Evolutionary conservation across 768 basidiomycete species (phyloP).

Genomic region (Tremella yokohamensis): DNA sequence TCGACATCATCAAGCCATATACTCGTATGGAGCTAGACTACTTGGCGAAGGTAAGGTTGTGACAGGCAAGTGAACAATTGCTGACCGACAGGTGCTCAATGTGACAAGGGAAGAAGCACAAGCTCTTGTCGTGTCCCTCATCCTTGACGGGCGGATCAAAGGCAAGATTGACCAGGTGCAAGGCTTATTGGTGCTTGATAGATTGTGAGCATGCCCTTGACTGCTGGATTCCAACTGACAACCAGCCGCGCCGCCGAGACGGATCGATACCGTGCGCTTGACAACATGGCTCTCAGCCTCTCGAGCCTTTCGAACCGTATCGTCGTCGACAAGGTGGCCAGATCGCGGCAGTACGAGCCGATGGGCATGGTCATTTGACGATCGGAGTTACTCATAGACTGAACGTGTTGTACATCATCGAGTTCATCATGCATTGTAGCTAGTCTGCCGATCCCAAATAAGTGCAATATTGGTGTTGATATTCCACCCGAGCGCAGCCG

Average conservation of each 20-base stretch:
- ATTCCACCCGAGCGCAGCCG: too few species aligned
- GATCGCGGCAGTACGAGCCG: not conserved
- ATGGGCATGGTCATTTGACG: too few species aligned
- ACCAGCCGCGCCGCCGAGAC: slow-evolving; percentile 5
- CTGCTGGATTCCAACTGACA: not conserved
- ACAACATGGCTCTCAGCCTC: slow-evolving; percentile 1
- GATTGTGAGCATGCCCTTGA: slow-evolving; percentile 55
- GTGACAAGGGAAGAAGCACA: slow-evolving; percentile 90
- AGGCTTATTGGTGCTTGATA: slow-evolving; percentile 84
- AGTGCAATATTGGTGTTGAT: too few species aligned
- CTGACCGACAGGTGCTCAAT: slow-evolving; percentile 73
- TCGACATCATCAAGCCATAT: slow-evolving; percentile 97
- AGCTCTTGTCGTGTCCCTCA: slow-evolving; percentile 85
- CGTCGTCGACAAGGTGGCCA: not conserved
- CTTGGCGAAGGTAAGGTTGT: slow-evolving; percentile 81
- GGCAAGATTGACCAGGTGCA: slow-evolving; percentile 95
- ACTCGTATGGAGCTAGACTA: slow-evolving; percentile 88
- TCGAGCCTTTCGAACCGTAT: not conserved
- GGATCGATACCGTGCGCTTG: not conserved
- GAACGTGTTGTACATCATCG: too few species aligned
- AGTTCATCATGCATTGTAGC: too few species aligned
- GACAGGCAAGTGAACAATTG: not conserved
- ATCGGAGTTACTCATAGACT: too few species aligned
- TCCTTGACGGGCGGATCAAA: slow-evolving; percentile 94
- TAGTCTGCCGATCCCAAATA: too few species aligned